Conservation (phyloP, 2,329 filamentous ascomycete species). For the Ophiobolus disseminans region DNA sequence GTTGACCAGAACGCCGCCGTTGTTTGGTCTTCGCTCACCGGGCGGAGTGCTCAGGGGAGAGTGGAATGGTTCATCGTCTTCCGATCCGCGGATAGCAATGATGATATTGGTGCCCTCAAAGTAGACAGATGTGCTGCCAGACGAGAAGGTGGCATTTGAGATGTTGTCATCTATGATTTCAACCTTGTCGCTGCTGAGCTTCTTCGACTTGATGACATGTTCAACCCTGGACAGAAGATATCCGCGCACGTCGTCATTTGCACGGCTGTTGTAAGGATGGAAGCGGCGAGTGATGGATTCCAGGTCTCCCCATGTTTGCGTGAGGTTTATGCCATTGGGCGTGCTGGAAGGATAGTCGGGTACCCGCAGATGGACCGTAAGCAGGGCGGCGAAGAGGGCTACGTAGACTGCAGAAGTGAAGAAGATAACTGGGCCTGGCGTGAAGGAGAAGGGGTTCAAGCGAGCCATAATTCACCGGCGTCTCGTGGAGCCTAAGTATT, state of each 20-base stretch:
- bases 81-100: slow-evolving; percentile 83
- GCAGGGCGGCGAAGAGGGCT: slow-evolving; percentile 73
- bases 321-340: slow-evolving; percentile 74
- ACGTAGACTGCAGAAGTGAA: slow-evolving; percentile 79
- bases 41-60: slow-evolving; percentile 51
- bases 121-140: slow-evolving; percentile 67
- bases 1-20: slow-evolving; percentile 87
- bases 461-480: slow-evolving; percentile 38
- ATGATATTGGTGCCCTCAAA: slow-evolving; percentile 94
- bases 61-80: slow-evolving; percentile 80
- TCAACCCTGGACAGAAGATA: slow-evolving; percentile 77
- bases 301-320: slow-evolving; percentile 86
- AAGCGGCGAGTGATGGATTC: slow-evolving; percentile 75
- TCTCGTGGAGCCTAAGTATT: slow-evolving; percentile 17
- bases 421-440: slow-evolving; percentile 80
- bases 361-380: slow-evolving; percentile 78
- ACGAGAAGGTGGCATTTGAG: slow-evolving; percentile 78
- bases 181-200: slow-evolving; percentile 49
- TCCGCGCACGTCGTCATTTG: slow-evolving; percentile 79
- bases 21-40: slow-evolving; percentile 51
- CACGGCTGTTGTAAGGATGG: slow-evolving; percentile 87
- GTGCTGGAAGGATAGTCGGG: slow-evolving; percentile 68
- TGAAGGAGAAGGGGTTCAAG: slow-evolving; percentile 71
- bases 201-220: slow-evolving; percentile 70
- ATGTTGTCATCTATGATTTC: slow-evolving; percentile 79